Evolutionary conservation across 2,329 filamentous ascomycete species (phyloP).

Genomic region (Chrysoporthe deuterocubensis): DNA sequence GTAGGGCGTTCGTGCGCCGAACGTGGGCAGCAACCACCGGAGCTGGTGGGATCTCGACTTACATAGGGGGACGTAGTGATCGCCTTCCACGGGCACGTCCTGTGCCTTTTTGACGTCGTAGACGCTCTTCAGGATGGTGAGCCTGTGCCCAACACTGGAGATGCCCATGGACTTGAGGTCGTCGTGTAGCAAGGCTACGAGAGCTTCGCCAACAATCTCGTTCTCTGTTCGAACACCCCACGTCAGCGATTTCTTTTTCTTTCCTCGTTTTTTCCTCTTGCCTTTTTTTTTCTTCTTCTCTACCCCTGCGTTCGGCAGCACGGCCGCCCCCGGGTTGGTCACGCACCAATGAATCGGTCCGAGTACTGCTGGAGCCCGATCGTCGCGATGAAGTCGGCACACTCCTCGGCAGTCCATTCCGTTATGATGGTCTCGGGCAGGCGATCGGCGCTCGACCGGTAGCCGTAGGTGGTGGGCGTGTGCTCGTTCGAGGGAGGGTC

Average conservation of each 20-base stretch:
- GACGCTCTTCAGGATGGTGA: conserved; percentile 93
- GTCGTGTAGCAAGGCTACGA: conserved; percentile 86
- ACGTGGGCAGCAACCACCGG: too few species aligned
- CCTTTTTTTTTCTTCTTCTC: too few species aligned
- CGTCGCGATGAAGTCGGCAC: conserved; percentile 82
- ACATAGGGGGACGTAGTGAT: conserved; percentile 94
- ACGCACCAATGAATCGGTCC: conserved; percentile 79
- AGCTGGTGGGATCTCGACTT: conserved; percentile 44
- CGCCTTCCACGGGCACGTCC: conserved; percentile 85
- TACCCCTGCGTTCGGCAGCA: conserved; percentile 7
- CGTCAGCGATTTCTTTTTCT: conserved; percentile 29
- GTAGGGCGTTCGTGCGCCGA: conserved; percentile 13
- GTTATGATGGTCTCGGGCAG: conserved; percentile 76
- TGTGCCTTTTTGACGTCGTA: conserved; percentile 97
- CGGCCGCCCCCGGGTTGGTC: background rate
- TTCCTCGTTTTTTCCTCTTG: too few species aligned
- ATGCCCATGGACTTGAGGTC: conserved; percentile 96
- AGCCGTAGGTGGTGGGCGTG: conserved; percentile 78
- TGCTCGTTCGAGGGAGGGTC: conserved; percentile 73
- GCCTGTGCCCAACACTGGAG: conserved; percentile 86
- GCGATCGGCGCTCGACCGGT: conserved; percentile 65
- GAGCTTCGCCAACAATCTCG: conserved; percentile 88
- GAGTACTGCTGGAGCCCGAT: conserved; percentile 84
- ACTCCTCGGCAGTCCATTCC: conserved; percentile 84
- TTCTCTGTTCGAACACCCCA: conserved; percentile 66